Base-by-base conservation (phyloP, 805 yeast species). In the Teunomyces gatunensis region DNA sequence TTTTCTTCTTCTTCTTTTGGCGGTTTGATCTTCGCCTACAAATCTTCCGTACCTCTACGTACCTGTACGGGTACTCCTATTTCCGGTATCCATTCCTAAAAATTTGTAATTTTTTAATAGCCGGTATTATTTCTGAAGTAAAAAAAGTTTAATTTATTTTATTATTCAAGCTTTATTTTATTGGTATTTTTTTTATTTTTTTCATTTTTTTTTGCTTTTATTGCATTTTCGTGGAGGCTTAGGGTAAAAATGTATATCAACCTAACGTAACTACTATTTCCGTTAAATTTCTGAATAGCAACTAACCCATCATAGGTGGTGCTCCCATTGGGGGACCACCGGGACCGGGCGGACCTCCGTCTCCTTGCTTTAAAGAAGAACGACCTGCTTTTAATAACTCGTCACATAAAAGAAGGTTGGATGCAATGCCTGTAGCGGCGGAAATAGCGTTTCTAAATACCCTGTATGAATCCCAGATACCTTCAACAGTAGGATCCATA, bases 301-400 rank as follows among this genome's bases (percentile, higher is more conserved):
- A 39, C 25, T 28, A 39, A 17, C 44, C 44, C 53, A 49, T 49
- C 58, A 54, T 53, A 21, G 54, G 50, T 7, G 58, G 56, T 17
- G 50, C 54, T 13, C 58, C 58, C 53, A 49, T 50, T 37, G 55
- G 56, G 5, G 57, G 53, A 15, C 42, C 42, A 10, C 42, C 42
- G 11, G 42, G 32, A 29, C 42, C 42, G 20, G 17, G 28, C n/a
- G 56, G 53, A 3, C 61, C 59, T 10, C 61, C 62, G 21, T 53
- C 54, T 10, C 58, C 58, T 47, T 83, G 83, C 69, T 91, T 89
- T 72, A 90, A 76, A 9, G 96, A 87, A 11, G 96, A 89, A 58
- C 96, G 82, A 42, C 99, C 99, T 2, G 99, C 99, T 73, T 92
- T 90, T 62, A 94, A 78, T 55, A 94, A 77, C 71, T 94, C 99